Evolutionary conservation across 2,329 filamentous ascomycete genomes (phyloP).

Genomic region (Verticillium dahliae): DNA sequence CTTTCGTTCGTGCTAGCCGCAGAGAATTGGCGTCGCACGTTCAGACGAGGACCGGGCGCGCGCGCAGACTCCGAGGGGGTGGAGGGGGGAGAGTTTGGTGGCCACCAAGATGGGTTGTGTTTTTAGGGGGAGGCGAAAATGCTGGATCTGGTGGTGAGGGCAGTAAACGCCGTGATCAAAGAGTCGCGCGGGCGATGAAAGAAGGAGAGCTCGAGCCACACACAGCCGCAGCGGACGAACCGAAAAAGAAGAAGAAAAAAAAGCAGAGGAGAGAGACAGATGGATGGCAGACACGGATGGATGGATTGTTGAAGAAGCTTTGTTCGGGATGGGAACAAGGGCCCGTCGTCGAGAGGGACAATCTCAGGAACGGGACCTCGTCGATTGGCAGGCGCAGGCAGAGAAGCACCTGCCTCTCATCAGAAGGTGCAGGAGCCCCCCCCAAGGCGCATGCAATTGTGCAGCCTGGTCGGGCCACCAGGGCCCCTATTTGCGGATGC

Average conservation of each 20-base stretch:
- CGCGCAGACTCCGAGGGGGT: background rate
- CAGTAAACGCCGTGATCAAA: too few relatives aligned
- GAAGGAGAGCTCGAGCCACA: background rate
- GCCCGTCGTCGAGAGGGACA: background rate
- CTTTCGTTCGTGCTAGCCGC: background rate
- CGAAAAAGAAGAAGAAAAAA: background rate
- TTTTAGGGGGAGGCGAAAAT: too few relatives aligned
- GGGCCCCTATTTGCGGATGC: background rate
- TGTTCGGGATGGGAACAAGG: background rate
- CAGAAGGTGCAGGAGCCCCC: background rate
- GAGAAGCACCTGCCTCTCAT: background rate
- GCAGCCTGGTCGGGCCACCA: background rate
- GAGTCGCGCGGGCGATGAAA: background rate
- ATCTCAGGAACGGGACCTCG: background rate
- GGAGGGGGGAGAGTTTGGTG: too few relatives aligned
- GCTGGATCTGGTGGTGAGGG: too few relatives aligned
- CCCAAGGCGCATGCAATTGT: background rate
- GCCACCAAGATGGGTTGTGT: background rate
- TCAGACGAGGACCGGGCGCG: background rate
- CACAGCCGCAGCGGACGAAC: background rate
- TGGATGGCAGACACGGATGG: background rate
- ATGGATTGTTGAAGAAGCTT: background rate
- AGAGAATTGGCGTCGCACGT: background rate
- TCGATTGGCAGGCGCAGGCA: background rate
- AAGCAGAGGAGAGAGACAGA: background rate